Evolutionary conservation across 495 filamentous ascomycete genomes (phyloP).

Genomic region (Neurospora cerealis): DNA sequence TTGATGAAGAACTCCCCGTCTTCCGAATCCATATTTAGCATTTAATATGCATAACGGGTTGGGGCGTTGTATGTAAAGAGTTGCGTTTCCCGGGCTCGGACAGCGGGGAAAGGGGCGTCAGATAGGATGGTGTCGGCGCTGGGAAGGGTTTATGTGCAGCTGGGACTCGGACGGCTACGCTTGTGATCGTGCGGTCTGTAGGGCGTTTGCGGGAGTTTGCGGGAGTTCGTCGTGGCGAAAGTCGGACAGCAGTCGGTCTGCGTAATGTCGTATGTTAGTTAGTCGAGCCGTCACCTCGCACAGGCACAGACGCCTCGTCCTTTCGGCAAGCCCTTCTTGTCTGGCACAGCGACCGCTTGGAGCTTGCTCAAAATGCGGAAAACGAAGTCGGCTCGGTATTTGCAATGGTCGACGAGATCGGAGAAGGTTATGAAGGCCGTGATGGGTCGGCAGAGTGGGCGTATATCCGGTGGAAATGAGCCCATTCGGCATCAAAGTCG

Average conservation of each 20-base stretch:
- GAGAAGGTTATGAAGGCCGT: neutral
- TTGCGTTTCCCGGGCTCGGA: conserved; percentile 2
- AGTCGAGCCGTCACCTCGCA: conserved; percentile 16
- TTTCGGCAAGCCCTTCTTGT: conserved; percentile 1
- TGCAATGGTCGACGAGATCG: neutral
- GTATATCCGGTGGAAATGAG: neutral
- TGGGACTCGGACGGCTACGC: neutral
- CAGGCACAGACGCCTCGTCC: conserved; percentile 6
- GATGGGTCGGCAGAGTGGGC: neutral
- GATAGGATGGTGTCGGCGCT: neutral
- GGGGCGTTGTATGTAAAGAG: conserved; percentile 13
- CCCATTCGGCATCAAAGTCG: conserved; percentile 7
- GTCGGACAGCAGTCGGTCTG: conserved; percentile 19
- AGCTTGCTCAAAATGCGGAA: neutral
- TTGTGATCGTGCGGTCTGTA: neutral
- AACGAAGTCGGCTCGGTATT: neutral
- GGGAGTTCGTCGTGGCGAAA: conserved; percentile 13
- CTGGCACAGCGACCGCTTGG: neutral
- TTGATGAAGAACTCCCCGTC: conserved; percentile 87
- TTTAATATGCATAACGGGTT: conserved; percentile 30
- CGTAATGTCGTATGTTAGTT: conserved; percentile 22
- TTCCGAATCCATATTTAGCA: conserved; percentile 62
- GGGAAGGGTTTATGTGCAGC: neutral
- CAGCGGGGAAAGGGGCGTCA: neutral
- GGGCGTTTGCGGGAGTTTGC: neutral